Evolutionary conservation across 2,329 filamentous ascomycete genomes (phyloP).

Genomic region (Ceratocystiopsis sp.): DNA sequence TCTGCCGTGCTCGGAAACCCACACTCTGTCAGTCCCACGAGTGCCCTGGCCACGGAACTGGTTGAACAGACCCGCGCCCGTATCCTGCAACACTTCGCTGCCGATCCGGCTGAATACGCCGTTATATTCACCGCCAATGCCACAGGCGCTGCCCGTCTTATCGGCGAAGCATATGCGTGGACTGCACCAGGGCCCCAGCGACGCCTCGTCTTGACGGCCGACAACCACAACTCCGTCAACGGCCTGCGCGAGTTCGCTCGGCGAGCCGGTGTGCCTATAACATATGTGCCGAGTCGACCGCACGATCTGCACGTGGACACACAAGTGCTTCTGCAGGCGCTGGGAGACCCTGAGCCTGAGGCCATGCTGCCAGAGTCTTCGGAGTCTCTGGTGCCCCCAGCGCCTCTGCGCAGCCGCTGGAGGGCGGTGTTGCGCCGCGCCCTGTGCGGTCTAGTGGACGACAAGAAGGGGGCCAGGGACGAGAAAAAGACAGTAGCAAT

Average conservation of each 20-base stretch:
- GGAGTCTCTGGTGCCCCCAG: too few species aligned
- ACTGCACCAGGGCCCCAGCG: background rate
- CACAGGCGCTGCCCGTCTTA: constrained; percentile 20
- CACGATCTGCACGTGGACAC: constrained; percentile 16
- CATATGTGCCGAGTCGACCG: constrained; percentile 15
- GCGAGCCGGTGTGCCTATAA: constrained; percentile 10
- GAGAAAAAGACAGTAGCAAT: background rate
- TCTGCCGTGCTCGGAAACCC: constrained; percentile 21
- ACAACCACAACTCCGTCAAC: constrained; percentile 26
- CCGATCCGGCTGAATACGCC: constrained; percentile 20
- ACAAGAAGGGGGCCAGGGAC: background rate
- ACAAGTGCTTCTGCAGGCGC: constrained; percentile 10
- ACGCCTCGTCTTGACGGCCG: constrained; percentile 19
- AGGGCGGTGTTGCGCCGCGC: background rate
- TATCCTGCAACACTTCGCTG: constrained; percentile 18
- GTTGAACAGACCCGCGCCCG: constrained; percentile 17
- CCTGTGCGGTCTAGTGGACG: constrained; percentile 1
- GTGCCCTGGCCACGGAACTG: constrained; percentile 16
- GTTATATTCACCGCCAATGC: constrained; percentile 25
- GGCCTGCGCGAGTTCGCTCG: constrained; percentile 21
- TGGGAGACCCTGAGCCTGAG: constrained; percentile 7
- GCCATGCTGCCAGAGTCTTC: background rate
- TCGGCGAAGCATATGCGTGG: constrained; percentile 23
- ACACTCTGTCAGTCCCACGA: constrained; percentile 22
- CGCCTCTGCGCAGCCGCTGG: background rate